Evolutionary conservation across 139 green algal species (phyloP), one percentile per base, ranked within the genome.

Genomic region (Chlorella sorokiniana): DNA sequence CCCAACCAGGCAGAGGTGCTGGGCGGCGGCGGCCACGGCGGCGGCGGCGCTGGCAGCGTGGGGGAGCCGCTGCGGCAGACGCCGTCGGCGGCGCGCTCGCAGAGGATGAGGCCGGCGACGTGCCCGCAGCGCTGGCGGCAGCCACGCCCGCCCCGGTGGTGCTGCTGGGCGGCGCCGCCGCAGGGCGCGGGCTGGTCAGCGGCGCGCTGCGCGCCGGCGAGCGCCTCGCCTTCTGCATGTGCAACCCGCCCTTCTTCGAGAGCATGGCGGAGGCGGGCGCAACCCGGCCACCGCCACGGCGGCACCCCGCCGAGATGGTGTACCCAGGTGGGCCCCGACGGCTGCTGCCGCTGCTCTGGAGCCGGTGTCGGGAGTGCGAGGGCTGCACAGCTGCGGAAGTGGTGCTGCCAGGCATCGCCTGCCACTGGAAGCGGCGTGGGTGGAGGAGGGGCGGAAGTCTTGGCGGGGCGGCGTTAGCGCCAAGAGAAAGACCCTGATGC

Each of bases 231-330:
- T 98, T 95, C 87, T 92, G 84, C 79, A 97, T 98, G 93, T 98
- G 96, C 89, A 99, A 99, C 86, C 96, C 96, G n/a, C 96, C 96
- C 20, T 99, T 99, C 85, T 99, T 99, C 80, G 84, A 90, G 31
- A 89, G 38, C 62, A 89, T 96, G n/a, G 85, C 89, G 33, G 89
- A 98, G 35, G 93, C 94, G 1, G 86, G 18, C 72, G 67, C 20
- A 98, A 99, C 79, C 96, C 96, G 3, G 83, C 81, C 79, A 98
- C 96, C 0, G 91, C 87, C 0, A 88, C 79, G 70, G 81, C 83
- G 93, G 94, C 61, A 96, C 92, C 0, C 86, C 0, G 88, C 54
- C 1, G 96, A 99, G 89, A 98, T 98, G 93, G 90, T 96, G 59
- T 97, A 88, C 72, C 88, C 91, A 72, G 96, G 96, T 9, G 95